These are phyloP conservation scores for Diaporthe nobilis DNA, from an alignment of 2,329 filamentous ascomycete genomes.

Conservation along the genomic window DNA sequence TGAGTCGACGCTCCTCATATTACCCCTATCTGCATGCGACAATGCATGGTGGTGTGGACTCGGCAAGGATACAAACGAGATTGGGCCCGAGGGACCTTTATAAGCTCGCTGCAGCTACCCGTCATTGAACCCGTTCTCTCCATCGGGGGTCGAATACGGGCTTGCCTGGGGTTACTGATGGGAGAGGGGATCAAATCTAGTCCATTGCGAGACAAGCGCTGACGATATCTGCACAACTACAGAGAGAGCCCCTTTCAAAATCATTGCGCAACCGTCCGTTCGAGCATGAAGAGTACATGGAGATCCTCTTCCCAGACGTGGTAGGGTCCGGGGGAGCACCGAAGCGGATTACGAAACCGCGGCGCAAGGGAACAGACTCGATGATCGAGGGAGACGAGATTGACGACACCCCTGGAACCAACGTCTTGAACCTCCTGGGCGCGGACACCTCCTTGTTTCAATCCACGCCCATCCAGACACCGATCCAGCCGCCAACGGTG, in stretches of 20 bases:
- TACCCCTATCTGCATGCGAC: slow-evolving; percentile 3
- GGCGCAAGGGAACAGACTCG: slow-evolving; percentile 63
- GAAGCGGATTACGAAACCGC: slow-evolving; percentile 70
- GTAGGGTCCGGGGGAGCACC: slow-evolving; percentile 72
- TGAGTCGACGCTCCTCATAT: slow-evolving; percentile 50
- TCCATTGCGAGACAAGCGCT: slow-evolving; percentile 39
- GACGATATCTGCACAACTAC: slow-evolving; percentile 40
- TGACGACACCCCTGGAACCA: slow-evolving; percentile 64
- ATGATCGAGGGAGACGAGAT: slow-evolving; percentile 59
- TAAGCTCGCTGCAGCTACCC: slow-evolving; percentile 11
- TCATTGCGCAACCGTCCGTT: slow-evolving; percentile 70
- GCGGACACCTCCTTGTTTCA: slow-evolving; percentile 47
- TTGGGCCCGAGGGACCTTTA: slow-evolving; percentile 1
- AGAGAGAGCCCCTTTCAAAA: slow-evolving; percentile 72
- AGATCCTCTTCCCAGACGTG: slow-evolving; percentile 72
- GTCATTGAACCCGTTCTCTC: slow-evolving; percentile 13
- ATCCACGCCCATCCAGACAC: slow-evolving; percentile 45
- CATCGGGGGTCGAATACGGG: slow-evolving; percentile 20
- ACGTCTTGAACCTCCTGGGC: slow-evolving; percentile 60
- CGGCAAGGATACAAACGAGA: slow-evolving; percentile 8
- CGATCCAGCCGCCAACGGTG: slow-evolving; percentile 44
- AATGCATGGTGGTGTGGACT: background rate
- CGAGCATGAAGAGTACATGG: slow-evolving; percentile 73
- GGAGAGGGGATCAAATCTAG: slow-evolving; percentile 5
- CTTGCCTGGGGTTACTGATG: slow-evolving; percentile 36